Base-by-base conservation (phyloP, 129 eudicot species). In the Artemisia tridentata region DNA sequence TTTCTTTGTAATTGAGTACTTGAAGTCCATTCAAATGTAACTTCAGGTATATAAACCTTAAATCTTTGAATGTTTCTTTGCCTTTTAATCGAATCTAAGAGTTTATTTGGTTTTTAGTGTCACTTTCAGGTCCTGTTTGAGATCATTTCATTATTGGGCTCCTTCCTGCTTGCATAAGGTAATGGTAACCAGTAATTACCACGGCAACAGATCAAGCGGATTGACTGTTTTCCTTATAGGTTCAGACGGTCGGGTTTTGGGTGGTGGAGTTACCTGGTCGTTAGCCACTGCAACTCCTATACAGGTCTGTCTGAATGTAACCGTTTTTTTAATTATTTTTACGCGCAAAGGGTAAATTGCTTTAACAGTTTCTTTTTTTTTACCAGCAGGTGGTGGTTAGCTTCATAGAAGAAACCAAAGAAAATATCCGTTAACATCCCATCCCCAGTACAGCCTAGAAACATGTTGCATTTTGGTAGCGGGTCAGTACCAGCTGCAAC, bases 141-240 rank as follows among this genome's bases (percentile, higher is more conserved):
- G 80, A 89, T 92, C 13, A 92, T 92, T 47, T 89, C 96, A 21
- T 81, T 92, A 73, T 79, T 96, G 47, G 98, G 98, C 27, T 85
- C 96, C 43, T 89, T 79, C 80, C 21, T 76, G 65, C 74, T 76
- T 55, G 77, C 88, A 69, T 91, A 88, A 74, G 81, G 72, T 76
- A 75, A 72, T 65, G 88, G 88, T 75, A 83, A 68, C 73, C 73
- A n/a, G n/a, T n/a, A n/a, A n/a, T n/a, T n/a, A n/a, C n/a, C n/a
- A n/a, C n/a, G n/a, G n/a, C n/a, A n/a, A n/a, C n/a, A n/a, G n/a
- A n/a, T n/a, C n/a, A n/a, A n/a, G n/a, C n/a, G n/a, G n/a, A 75
- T 79, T 92, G 82, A 88, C 95, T 71, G 86, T 92, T 16, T 92
- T 96, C 12, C 79, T 92, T 80, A 95, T 96, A n/a, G 96, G 95